phyloP scores from a whole-genome alignment of 148 eudicot species.

The Heliamphora exappendiculata region DNA sequence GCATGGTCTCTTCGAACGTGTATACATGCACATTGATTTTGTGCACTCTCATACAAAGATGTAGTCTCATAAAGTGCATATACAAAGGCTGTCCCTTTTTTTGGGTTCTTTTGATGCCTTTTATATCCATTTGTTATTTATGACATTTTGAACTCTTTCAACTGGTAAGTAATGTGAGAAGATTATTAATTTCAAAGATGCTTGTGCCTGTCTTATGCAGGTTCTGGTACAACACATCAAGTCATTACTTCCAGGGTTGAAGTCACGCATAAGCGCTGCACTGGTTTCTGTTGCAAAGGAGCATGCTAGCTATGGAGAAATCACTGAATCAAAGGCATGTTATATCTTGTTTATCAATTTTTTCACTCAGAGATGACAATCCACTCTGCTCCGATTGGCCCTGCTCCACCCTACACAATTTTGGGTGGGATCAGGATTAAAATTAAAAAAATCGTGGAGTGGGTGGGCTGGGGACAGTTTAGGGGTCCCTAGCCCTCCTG shows the following conservation, averaged over 20 bases:
- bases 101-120: neutral
- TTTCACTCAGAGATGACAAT: no score
- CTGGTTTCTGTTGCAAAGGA: constrained; percentile 88
- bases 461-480: no score
- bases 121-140: neutral
- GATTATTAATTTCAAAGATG: neutral
- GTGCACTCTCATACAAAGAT: neutral
- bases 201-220: constrained; percentile 29
- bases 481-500: no score
- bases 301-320: constrained; percentile 94
- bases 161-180: neutral
- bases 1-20: neutral
- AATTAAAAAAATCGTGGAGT: no score
- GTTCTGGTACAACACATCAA: constrained; percentile 91
- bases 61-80: neutral
- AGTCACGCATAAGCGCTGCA: constrained; percentile 67
- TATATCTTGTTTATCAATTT: neutral
- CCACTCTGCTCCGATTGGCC: no score
- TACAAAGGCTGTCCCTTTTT: neutral
- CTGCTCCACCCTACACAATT: no score
- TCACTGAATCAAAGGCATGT: constrained; percentile 80
- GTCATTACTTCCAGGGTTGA: constrained; percentile 73
- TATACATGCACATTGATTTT: neutral
- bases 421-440: no score
- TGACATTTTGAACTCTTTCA: neutral